Percentiles rank a stretch among this genome's conserved stretches.
These are phyloP conservation scores for Wakefieldia striispora DNA, from an alignment of 768 basidiomycete species.

Conservation along the genomic window DNA sequence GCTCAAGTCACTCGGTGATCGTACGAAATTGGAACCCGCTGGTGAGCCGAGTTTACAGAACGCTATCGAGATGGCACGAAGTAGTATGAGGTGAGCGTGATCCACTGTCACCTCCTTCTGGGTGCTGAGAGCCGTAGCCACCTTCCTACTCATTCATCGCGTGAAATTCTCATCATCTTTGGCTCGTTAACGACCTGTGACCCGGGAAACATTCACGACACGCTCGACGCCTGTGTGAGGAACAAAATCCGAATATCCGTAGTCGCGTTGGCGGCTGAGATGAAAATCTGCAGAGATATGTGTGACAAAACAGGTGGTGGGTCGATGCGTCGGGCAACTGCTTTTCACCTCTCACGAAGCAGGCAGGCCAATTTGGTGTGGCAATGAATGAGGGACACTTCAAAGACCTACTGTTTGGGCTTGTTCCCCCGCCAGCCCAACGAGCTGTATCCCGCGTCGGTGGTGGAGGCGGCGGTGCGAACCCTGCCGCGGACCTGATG, in stretches of 20 bases:
- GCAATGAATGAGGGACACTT: slow-evolving; percentile 98
- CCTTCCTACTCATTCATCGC: slow-evolving; percentile 94
- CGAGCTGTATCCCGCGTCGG: slow-evolving; percentile 48
- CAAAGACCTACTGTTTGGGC: slow-evolving; percentile 93
- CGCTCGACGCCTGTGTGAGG: slow-evolving; percentile 78
- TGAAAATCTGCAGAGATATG: slow-evolving; percentile 94
- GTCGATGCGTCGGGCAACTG: neutral
- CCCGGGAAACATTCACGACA: slow-evolving; percentile 94
- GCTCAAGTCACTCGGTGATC: slow-evolving; percentile 78
- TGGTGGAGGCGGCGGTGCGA: slow-evolving; percentile 45
- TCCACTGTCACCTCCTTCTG: neutral
- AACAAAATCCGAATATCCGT: slow-evolving; percentile 89
- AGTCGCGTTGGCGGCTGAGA: slow-evolving; percentile 94
- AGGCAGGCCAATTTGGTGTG: slow-evolving; percentile 84
- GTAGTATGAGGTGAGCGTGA: slow-evolving; percentile 76
- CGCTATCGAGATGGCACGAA: slow-evolving; percentile 93
- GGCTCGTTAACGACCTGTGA: slow-evolving; percentile 97
- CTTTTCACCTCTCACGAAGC: slow-evolving; percentile 13
- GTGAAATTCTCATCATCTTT: slow-evolving; percentile 91
- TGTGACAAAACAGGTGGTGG: slow-evolving; percentile 90
- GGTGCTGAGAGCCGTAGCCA: slow-evolving; percentile 54
- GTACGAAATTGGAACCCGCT: slow-evolving; percentile 82
- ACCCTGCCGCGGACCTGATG: slow-evolving; percentile 86
- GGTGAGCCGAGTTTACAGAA: slow-evolving; percentile 98
- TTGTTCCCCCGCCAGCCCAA: slow-evolving; percentile 92